phyloP scores from a whole-genome alignment of 2,329 filamentous ascomycete genomes.

The Colletotrichum magnum region DNA sequence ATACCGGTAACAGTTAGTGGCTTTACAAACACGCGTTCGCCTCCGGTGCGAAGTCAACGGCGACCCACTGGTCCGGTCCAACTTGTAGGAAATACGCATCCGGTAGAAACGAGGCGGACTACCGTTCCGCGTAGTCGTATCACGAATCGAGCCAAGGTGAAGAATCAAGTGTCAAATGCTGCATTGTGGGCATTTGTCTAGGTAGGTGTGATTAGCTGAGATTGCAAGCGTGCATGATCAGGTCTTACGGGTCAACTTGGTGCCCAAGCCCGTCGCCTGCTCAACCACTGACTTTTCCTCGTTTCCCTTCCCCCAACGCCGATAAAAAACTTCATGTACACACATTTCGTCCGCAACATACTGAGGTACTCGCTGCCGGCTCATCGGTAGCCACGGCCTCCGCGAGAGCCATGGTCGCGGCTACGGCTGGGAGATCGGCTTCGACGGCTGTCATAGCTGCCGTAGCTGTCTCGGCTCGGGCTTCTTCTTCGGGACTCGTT shows the following conservation, averaged over 20 bases:
- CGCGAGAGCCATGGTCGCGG: slow-evolving; percentile 28
- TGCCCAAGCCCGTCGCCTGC: slow-evolving; percentile 31
- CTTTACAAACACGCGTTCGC: neutral
- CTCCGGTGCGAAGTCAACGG: neutral
- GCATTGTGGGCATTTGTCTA: slow-evolving; percentile 28
- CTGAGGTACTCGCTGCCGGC: neutral
- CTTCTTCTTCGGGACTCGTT: slow-evolving; percentile 48
- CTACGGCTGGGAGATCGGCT: slow-evolving; percentile 32
- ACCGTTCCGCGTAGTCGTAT: neutral
- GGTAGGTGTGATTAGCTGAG: slow-evolving; percentile 37
- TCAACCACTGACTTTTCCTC: slow-evolving; percentile 30
- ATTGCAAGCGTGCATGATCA: slow-evolving; percentile 27
- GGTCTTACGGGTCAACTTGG: slow-evolving; percentile 36
- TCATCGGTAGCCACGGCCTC: slow-evolving; percentile 33
- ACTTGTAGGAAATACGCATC: neutral
- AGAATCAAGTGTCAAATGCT: slow-evolving; percentile 19
- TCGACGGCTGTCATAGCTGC: slow-evolving; percentile 55
- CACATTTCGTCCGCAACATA: neutral
- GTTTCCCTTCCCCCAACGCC: slow-evolving; percentile 35
- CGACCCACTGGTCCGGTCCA: neutral
- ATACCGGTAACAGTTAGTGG: slow-evolving; percentile 15
- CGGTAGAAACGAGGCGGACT: slow-evolving; percentile 4
- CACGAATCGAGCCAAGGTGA: slow-evolving; percentile 18
- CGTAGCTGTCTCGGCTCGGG: slow-evolving; percentile 55
- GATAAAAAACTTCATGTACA: slow-evolving; percentile 19